phyloP scores from a whole-genome alignment of 805 yeast species.

The Maudiozyma pseudohumilis region DNA sequence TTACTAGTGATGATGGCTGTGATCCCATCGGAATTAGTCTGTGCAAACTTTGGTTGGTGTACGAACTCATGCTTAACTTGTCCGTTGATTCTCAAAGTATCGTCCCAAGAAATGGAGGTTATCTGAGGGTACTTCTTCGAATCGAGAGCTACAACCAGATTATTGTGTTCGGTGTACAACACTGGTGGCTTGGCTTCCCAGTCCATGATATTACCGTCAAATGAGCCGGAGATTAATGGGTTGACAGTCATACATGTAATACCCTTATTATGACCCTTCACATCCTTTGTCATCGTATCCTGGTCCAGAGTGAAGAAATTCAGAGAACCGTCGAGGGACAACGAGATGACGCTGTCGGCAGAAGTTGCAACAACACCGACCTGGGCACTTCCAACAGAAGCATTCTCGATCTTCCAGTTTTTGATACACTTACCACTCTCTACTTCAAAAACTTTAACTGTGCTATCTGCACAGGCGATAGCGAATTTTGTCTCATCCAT shows the following conservation, averaged over 20 bases:
- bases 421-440: constrained; percentile 35
- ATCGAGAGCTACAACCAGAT: constrained; percentile 51
- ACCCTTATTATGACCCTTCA: constrained; percentile 75
- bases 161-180: constrained; percentile 42
- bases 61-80: constrained; percentile 22
- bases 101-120: constrained; percentile 84
- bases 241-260: constrained; percentile 48
- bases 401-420: constrained; percentile 40
- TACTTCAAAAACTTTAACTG: constrained; percentile 57
- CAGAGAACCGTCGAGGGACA: constrained; percentile 65
- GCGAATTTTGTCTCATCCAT: constrained; percentile 44
- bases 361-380: constrained; percentile 64
- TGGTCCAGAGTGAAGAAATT: constrained; percentile 43
- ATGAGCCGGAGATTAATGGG: constrained; percentile 52
- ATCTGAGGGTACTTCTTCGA: constrained; percentile 26
- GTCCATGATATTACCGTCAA: constrained; percentile 62
- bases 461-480: constrained; percentile 76
- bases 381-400: constrained; percentile 53
- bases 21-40: constrained; percentile 28
- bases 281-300: constrained; percentile 25
- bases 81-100: constrained; percentile 40
- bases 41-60: constrained; percentile 43
- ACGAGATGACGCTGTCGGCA: constrained; percentile 46
- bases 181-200: constrained; percentile 42
- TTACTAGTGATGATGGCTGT: constrained; percentile 38